Conservation (phyloP, 2,329 filamentous ascomycete genomes). For the Arthroderma sp. region DNA sequence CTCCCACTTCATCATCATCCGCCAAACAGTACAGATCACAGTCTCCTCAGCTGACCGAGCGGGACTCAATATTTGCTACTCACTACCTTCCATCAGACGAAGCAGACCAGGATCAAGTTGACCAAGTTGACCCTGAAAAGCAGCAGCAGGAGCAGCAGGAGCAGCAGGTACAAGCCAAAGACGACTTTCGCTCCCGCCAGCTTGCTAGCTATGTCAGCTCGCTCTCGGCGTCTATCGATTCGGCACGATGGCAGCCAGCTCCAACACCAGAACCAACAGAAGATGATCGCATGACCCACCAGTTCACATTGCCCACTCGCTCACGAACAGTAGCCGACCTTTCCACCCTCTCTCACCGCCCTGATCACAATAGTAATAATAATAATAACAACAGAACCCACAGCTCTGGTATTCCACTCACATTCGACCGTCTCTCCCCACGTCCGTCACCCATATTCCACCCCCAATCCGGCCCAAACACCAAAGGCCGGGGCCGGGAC, state of each 20-base stretch:
- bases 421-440: constrained; percentile 1
- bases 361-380: background rate
- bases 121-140: background rate
- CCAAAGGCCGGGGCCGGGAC: background rate
- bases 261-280: constrained; percentile 4
- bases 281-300: constrained; percentile 1
- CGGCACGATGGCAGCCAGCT: constrained; percentile 11
- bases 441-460: constrained; percentile 3
- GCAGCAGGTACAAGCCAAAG: background rate
- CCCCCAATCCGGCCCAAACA: background rate
- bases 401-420: background rate
- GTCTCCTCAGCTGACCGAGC: constrained; percentile 46
- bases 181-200: background rate
- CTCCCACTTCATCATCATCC: constrained; percentile 10
- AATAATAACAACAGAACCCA: background rate
- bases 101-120: constrained; percentile 8
- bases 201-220: constrained; percentile 13
- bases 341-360: background rate
- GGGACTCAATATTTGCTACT: constrained; percentile 53
- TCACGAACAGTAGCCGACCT: background rate
- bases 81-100: constrained; percentile 42
- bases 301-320: background rate
- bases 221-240: constrained; percentile 13
- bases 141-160: background rate
- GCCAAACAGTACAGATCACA: constrained; percentile 17